Base-by-base conservation (phyloP, 2,329 filamentous ascomycete genomes). In the Calonectria crousiana region DNA sequence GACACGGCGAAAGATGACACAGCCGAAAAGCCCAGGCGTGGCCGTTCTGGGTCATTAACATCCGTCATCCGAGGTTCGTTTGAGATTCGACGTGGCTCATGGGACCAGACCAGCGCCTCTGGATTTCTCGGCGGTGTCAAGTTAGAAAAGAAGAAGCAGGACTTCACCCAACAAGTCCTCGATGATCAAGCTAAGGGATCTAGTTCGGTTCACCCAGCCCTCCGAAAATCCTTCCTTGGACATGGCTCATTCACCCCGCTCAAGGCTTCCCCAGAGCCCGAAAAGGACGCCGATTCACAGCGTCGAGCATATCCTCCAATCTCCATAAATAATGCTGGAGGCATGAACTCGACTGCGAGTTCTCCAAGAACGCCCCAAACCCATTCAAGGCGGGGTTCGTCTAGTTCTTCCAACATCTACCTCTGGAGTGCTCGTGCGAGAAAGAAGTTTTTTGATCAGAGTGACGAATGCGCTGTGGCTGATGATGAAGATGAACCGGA, bases 41-140 rank as follows among this genome's bases (percentile, higher is more conserved):
- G 81, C 30, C 83, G 84, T 11, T 84, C 84, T 5, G 81, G 82
- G n/a, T 86, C 85, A 0, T 82, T 86, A 66, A 81, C 84, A 3
- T 84, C 84, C 6, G 72, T 85, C 10, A 81, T 86, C 68, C 82
- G 81, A 70, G 74, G 78, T 8, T 83, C 84, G 0, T 85, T 85
- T 38, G 84, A 84, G 64, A 81, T 82, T 41, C 81, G 82, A 20
- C 81, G 84, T 2, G 78, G 79, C 1, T 85, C 84, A 0, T 75
- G 81, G 23, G 84, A 85, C 41, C 79, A 81, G 26, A 74, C 78
- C 11, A 76, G 75, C n/a, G 78, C 84, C 8, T 80, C 79, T 2
- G 83, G 82, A 16, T 88, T 88, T 74, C 83, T 88, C 30, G 85
- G 86, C 1, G 85, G 84, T 26, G 83, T 84, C 68, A 87, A 87